A percentile compares a stretch with the other conserved stretches of the same genome.
Evolutionary conservation across 192 early-diverging fungal species (phyloP).

Genomic region (Linnemannia exigua): DNA sequence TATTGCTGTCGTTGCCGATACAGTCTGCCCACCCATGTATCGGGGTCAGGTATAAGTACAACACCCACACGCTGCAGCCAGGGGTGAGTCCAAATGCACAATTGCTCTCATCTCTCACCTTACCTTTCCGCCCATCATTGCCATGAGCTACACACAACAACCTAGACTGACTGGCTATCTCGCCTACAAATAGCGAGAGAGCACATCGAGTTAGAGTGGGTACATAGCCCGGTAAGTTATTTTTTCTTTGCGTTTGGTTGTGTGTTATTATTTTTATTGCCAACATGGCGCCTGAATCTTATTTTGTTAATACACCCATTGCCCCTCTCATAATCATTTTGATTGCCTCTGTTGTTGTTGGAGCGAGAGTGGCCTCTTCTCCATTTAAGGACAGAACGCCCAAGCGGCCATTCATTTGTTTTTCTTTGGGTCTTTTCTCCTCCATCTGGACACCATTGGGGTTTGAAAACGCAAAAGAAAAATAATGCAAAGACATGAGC

Average conservation of each 20-base stretch:
- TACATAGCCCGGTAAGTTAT: background rate
- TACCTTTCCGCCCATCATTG: too few relatives aligned
- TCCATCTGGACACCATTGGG: slow-evolving; percentile 9
- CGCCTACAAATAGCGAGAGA: background rate
- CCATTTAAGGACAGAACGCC: too few relatives aligned
- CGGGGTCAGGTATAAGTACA: background rate
- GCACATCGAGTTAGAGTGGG: background rate
- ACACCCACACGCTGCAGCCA: background rate
- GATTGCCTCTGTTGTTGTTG: too few relatives aligned
- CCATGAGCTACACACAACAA: background rate
- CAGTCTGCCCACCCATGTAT: background rate
- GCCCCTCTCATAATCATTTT: too few relatives aligned
- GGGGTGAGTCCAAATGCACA: background rate
- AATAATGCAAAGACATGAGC: too few relatives aligned
- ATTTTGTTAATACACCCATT: background rate
- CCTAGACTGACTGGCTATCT: background rate
- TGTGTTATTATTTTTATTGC: background rate
- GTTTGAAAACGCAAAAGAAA: background rate
- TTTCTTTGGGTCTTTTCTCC: background rate
- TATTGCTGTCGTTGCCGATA: too few relatives aligned
- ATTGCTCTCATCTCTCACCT: background rate
- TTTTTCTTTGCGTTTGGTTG: background rate
- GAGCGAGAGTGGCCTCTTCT: too few relatives aligned
- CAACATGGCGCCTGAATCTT: background rate
- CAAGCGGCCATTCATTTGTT: too few relatives aligned